phyloP scores from a whole-genome alignment of 805 yeast genomes.

The Ogataea nitratoaversa region DNA sequence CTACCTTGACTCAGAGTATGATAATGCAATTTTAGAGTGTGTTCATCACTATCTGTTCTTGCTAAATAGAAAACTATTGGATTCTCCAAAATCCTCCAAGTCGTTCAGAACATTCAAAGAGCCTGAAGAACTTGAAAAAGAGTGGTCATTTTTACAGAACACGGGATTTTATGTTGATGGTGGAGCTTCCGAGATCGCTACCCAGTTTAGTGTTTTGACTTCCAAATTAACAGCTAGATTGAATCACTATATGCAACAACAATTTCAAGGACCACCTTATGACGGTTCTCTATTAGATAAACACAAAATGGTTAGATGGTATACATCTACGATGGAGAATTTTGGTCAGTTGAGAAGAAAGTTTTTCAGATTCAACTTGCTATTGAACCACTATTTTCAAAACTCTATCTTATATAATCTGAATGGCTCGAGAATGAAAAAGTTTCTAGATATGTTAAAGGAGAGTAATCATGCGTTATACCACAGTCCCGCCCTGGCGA shows the following conservation, averaged over 20 bases:
- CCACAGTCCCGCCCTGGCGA: conserved; percentile 61
- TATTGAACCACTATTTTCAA: conserved; percentile 64
- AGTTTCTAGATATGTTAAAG: conserved; percentile 52
- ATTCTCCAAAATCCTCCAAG: conserved; percentile 57
- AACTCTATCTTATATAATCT: conserved; percentile 64
- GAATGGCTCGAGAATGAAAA: conserved; percentile 43
- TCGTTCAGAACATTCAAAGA: conserved; percentile 83
- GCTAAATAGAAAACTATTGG: conserved; percentile 71
- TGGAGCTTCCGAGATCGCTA: conserved; percentile 77
- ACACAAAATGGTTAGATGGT: conserved; percentile 58
- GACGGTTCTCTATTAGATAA: conserved; percentile 30
- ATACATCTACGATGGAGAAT: conserved; percentile 61
- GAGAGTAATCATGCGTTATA: conserved; percentile 72
- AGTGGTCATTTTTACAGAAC: conserved; percentile 73
- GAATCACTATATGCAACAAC: conserved; percentile 66
- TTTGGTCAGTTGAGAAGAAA: conserved; percentile 77
- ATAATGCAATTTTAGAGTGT: conserved; percentile 66
- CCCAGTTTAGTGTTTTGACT: conserved; percentile 64
- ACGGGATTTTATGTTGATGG: conserved; percentile 77
- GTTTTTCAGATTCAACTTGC: conserved; percentile 69
- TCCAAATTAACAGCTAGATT: conserved; percentile 66
- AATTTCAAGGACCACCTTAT: conserved; percentile 58
- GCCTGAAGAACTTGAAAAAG: conserved; percentile 81
- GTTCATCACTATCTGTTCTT: conserved; percentile 67
- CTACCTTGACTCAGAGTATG: conserved; percentile 56